phyloP scores from a whole-genome alignment of 2,329 filamentous ascomycete species.

The Aspergillus sp. region DNA sequence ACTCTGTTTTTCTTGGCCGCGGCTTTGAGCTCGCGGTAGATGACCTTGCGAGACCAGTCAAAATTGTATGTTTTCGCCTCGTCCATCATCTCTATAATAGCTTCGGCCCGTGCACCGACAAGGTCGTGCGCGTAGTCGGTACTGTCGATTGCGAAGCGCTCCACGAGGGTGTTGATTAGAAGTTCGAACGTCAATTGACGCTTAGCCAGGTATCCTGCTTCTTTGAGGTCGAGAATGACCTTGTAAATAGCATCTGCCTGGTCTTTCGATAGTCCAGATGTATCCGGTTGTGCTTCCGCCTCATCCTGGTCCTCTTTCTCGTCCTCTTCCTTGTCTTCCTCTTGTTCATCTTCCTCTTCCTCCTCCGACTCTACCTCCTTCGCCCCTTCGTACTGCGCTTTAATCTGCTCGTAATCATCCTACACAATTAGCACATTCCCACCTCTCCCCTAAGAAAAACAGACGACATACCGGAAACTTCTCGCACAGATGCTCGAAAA shows the following conservation, averaged over 20 bases:
- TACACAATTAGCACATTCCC: slow-evolving; percentile 12
- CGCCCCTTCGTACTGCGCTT: slow-evolving; percentile 27
- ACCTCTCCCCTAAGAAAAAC: neutral
- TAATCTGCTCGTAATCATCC: slow-evolving; percentile 38
- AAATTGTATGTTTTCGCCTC: slow-evolving; percentile 38
- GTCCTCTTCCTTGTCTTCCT: slow-evolving; percentile 9
- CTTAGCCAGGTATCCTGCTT: slow-evolving; percentile 44
- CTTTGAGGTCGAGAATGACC: slow-evolving; percentile 41
- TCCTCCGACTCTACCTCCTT: slow-evolving; percentile 21
- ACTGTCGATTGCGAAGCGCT: slow-evolving; percentile 37
- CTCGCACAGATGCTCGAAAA: slow-evolving; percentile 47
- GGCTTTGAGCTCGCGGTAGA: slow-evolving; percentile 45
- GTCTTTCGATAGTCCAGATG: slow-evolving; percentile 30
- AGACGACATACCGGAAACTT: slow-evolving; percentile 43
- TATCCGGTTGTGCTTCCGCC: slow-evolving; percentile 24
- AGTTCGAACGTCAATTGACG: slow-evolving; percentile 42
- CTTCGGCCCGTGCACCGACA: slow-evolving; percentile 34
- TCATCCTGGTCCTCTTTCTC: slow-evolving; percentile 19
- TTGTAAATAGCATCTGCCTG: slow-evolving; percentile 42
- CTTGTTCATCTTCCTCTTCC: slow-evolving; percentile 7
- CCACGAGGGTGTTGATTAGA: slow-evolving; percentile 33
- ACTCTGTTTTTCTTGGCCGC: slow-evolving; percentile 29
- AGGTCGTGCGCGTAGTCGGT: slow-evolving; percentile 40
- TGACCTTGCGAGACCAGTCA: slow-evolving; percentile 45
- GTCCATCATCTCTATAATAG: slow-evolving; percentile 40